Base-by-base conservation (phyloP, 202 grass and related monocot species). In the Schoenoplectus tabernaemontani region DNA sequence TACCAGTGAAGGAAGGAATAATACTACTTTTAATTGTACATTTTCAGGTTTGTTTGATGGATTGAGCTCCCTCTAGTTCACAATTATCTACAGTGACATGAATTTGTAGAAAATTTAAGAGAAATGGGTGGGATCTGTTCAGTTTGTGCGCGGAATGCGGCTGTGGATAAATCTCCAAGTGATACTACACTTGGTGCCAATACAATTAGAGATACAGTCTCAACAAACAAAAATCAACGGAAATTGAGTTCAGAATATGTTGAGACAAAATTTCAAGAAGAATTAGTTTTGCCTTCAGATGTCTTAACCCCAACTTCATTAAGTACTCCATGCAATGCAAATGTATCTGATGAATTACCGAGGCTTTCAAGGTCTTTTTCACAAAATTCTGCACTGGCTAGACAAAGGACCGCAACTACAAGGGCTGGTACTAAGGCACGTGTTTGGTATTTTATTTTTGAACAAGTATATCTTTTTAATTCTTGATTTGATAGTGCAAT, bases 81-180 rank as follows among this genome's bases (percentile, higher is more conserved):
- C 30, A 26, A 43, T 19, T 57, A 46, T 47, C 63, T 82, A 56
- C 38, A 12, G 0, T 81, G 59, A 63, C 46, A 68, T 82, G 42
- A 73, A 17, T 60, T 85, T 15, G 47, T 38, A 65, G 19, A 59
- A 59, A n/a, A 53, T 65, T 72, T 64, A 74, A 39, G 59, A 8
- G 76, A 71, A 87, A 97, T 94, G 95, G 95, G 95, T 51, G 87
- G 83, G 24, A 7, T 97, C 61, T 97, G 95, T 83, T 90, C 95
- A 19, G 9, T 97, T 67, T 97, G 95, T 78, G 88, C 89, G 11
- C 94, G 85, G 81, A 85, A 86, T 47, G 86, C 91, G 50, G 89
- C 95, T 43, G 91, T 97, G 56, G 89, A 94, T 86, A 97, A 94
- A 86, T 97, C 95, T 56, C 95, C 95, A 23, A 97, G 95, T 50